phyloP scores from a whole-genome alignment of 768 basidiomycete species.

The Arthromyces matolae region DNA sequence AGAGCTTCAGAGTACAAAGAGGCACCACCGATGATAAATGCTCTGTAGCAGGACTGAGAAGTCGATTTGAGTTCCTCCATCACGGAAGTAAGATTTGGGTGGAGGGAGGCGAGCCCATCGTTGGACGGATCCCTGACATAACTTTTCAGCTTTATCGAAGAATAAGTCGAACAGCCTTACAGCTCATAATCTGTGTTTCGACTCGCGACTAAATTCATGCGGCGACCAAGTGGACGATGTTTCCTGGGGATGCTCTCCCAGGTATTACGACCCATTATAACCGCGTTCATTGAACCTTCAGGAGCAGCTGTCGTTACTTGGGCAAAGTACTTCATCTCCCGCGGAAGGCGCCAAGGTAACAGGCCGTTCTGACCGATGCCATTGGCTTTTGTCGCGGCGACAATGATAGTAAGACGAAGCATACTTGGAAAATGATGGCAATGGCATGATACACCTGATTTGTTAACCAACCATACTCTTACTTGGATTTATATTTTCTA shows the following conservation, averaged over 20 bases:
- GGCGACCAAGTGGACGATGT: constrained; percentile 73
- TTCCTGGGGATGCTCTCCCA: constrained; percentile 94
- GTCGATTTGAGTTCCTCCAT: constrained; percentile 25
- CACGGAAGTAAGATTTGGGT: constrained; percentile 41
- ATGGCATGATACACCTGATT: background rate
- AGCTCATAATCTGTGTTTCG: constrained; percentile 54
- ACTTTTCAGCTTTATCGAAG: too few species aligned
- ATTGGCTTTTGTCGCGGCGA: constrained; percentile 83
- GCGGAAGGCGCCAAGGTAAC: constrained; percentile 86
- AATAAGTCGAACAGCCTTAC: constrained; percentile 49
- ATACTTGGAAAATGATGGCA: constrained; percentile 27
- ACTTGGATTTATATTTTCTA: background rate
- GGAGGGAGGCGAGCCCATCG: constrained; percentile 31
- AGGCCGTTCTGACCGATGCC: constrained; percentile 78
- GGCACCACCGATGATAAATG: constrained; percentile 92
- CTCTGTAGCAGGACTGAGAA: constrained; percentile 42
- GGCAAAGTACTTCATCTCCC: constrained; percentile 93
- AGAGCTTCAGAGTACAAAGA: constrained; percentile 75
- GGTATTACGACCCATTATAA: constrained; percentile 94
- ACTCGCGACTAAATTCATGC: constrained; percentile 78
- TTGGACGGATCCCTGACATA: constrained; percentile 13
- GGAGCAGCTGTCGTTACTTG: constrained; percentile 64
- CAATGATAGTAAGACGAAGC: constrained; percentile 82
- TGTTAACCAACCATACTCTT: background rate
- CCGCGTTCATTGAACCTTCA: constrained; percentile 57